Evolutionary conservation across 495 filamentous ascomycete genomes (phyloP), one percentile per base, ranked within the genome.

Genomic region (Achaetomiella virescens): DNA sequence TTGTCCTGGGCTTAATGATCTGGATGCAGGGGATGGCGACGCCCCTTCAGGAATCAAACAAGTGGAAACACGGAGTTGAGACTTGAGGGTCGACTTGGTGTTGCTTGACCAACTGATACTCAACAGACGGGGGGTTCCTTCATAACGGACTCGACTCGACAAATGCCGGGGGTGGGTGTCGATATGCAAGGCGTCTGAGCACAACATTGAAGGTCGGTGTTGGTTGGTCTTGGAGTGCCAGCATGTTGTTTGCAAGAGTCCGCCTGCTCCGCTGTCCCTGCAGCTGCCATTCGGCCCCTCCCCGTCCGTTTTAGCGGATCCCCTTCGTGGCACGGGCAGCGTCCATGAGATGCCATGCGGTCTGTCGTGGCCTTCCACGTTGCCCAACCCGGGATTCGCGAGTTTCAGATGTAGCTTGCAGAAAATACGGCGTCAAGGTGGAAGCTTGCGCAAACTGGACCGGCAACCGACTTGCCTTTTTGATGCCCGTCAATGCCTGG

Each of bases 361-460:
- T 15, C 22, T 54, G 52, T 54, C 41, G 52, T 54, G 52, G 52
- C 52, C 37, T 10, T 37, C 52, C 33, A 38, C 52, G 52, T 54
- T 43, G 41, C 37, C 22, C 51, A 44, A 45, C 51, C 14, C n/a
- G 40, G 18, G 33, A 35, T 36, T 45, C 8, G 10, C 18, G 25
- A 43, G 11, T 27, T 5, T 46, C 12, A n/a, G n/a, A 46, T 27
- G 42, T 5, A 44, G 25, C 14, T 24, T 38, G 36, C 35, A 27
- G 10, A 15, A 12, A 3, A 14, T 6, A 24, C 38, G 36, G 21
- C 20, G 2, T 18, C 47, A 11, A 21, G 37, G 15, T 41, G 6
- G 4, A 5, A 41, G n/a, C 9, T 15, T 18, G 17, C 10, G 38
- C 17, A 21, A 21, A n/a, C 20, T 6, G 18, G 38, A n/a, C 17